Base-by-base conservation (phyloP, 495 filamentous ascomycete species). In the Aspergillus kassunensis region DNA sequence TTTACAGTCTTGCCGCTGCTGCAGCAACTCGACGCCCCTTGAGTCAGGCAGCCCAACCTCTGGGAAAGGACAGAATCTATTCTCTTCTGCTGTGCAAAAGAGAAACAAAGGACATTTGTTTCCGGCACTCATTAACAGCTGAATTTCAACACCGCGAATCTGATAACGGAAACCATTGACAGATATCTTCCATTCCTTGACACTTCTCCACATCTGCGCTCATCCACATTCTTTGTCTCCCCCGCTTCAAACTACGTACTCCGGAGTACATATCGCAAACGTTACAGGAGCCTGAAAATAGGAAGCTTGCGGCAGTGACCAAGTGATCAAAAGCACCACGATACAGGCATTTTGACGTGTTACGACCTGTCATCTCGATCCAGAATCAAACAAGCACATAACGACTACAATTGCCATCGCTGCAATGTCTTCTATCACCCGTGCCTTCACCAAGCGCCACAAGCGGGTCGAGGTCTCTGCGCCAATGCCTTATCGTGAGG, bases 401-500 rank as follows among this genome's bases (percentile, higher is more conserved):
- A n/a, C 15, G 19, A 25, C n/a, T 50, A n/a, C 2, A 36, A 52
- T 47, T 15, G 56, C 54, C 43, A 49, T 56, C 54, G 61, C 56
- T 21, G 25, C 13, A 51, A 75, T 76, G 65, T 68, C 72, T 36
- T 75, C 64, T 46, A 65, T 89, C 57, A 77, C 81, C 30, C 73
- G 87, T 65, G 86, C 85, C 27, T 87, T 90, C 60, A 90, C 86
- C 56, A 77, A 71, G 63, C 76, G 73, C 68, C 66, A 61, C 58
- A 75, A 80, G 71, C 73, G 76, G 47, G 64, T 70, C 23, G 75
- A 80, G 36, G 66, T 75, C 24, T 75, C 75, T 11, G 64, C 69
- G 2, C 69, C 72, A 37, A 75, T 76, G 69, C 75, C 76, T 3
- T 74, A 71, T 45, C 74, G 74, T 27, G 73, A 77, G 44, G 68